These are phyloP conservation scores for Geotrichum bryndzae DNA, from an alignment of 1,139 yeast genomes.

Conservation along the genomic window DNA sequence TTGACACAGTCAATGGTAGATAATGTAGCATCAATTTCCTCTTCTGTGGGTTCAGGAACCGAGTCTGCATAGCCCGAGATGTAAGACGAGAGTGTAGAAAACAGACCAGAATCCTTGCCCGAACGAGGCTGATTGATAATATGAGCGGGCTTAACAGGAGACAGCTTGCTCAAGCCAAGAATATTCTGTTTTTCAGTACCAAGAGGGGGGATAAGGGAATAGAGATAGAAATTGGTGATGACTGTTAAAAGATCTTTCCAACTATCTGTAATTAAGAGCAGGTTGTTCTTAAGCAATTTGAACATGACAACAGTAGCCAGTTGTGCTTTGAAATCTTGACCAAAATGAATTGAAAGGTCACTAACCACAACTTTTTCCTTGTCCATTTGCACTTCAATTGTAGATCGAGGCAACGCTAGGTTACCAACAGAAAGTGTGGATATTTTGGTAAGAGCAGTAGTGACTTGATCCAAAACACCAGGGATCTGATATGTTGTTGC, in stretches of 20 bases:
- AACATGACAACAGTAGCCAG: constrained; percentile 80
- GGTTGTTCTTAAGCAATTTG: constrained; percentile 61
- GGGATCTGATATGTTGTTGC: constrained; percentile 59
- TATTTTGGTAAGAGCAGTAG: constrained; percentile 61
- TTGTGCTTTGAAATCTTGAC: constrained; percentile 88
- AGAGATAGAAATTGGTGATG: constrained; percentile 61
- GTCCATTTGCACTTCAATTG: constrained; percentile 41
- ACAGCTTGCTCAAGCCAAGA: constrained; percentile 36
- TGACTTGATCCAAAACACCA: constrained; percentile 57
- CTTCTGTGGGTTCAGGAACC: constrained; percentile 85
- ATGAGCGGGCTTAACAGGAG: constrained; percentile 60
- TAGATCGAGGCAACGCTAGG: constrained; percentile 30
- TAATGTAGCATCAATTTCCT: constrained; percentile 79
- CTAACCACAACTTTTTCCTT: constrained; percentile 63
- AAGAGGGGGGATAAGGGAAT: constrained; percentile 65
- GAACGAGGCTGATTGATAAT: constrained; percentile 56
- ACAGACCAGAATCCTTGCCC: constrained; percentile 63
- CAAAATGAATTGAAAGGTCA: constrained; percentile 76
- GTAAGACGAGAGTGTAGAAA: constrained; percentile 87
- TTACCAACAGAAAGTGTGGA: constrained; percentile 41
- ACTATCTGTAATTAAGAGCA: constrained; percentile 37
- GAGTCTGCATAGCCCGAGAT: constrained; percentile 83
- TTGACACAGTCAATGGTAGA: constrained; percentile 78
- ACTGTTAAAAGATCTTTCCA: constrained; percentile 62
- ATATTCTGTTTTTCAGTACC: constrained; percentile 54